Evolutionary conservation across 1,284 basidiomycete genomes (phyloP).

Genomic region (Termitomyces sp.): DNA sequence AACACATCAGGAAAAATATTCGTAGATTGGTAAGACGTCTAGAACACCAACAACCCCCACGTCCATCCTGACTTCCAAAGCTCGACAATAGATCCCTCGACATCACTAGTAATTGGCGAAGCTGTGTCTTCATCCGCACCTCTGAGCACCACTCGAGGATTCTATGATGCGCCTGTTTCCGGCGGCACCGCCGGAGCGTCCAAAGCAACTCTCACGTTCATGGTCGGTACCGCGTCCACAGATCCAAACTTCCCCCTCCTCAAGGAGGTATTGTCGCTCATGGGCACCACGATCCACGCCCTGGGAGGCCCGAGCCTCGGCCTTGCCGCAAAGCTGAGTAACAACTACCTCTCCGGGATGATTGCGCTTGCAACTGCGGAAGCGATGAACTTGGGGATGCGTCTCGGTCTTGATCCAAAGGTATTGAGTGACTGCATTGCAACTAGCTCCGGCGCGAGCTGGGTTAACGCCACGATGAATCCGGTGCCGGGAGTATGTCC

Average conservation of each 20-base stretch:
- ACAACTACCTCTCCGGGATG: constrained; percentile 36
- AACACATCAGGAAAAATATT: constrained; percentile 32
- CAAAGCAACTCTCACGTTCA: constrained; percentile 32
- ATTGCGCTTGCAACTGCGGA: constrained; percentile 35
- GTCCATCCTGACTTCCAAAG: constrained; percentile 17
- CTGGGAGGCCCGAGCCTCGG: constrained; percentile 33
- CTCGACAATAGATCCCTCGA: constrained; percentile 36
- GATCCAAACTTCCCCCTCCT: constrained; percentile 28
- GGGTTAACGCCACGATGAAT: constrained; percentile 35
- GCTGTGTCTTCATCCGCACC: constrained; percentile 20
- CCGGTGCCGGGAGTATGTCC: constrained; percentile 38
- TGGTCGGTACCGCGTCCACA: constrained; percentile 29
- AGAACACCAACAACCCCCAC: not conserved
- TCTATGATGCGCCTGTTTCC: constrained; percentile 35
- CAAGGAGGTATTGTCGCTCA: constrained; percentile 25
- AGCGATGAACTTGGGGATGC: constrained; percentile 39
- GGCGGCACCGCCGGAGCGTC: constrained; percentile 35
- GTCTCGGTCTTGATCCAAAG: constrained; percentile 33
- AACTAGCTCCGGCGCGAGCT: constrained; percentile 33
- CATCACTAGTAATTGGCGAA: constrained; percentile 27
- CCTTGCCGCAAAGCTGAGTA: constrained; percentile 35
- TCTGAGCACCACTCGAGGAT: constrained; percentile 17
- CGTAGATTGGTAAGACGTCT: constrained; percentile 30
- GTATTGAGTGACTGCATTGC: constrained; percentile 31
- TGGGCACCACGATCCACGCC: constrained; percentile 31